Percentiles rank a stretch among this genome's conserved stretches.
Conservation (phyloP, 352 stramenopile genomes). For the Blastocystis sp. region DNA sequence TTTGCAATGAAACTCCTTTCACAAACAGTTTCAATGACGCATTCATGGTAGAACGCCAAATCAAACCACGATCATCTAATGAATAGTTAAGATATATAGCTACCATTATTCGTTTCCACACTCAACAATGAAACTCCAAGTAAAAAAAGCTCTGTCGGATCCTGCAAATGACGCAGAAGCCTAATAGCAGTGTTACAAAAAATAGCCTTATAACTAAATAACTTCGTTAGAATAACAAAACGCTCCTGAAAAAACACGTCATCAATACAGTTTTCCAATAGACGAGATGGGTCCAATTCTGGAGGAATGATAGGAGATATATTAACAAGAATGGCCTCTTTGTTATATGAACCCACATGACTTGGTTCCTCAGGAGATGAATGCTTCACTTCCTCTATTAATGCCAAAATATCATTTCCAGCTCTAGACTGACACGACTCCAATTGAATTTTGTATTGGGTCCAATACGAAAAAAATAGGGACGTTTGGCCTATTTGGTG, state of each 20-base stretch:
- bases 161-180: not conserved
- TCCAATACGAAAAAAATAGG: not conserved
- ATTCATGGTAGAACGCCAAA: too few species aligned
- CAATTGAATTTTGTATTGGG: not conserved
- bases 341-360: not conserved
- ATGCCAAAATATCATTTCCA: not conserved
- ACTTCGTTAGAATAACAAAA: not conserved
- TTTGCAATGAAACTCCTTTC: not conserved
- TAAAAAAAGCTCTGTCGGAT: not conserved
- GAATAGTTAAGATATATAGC: not conserved
- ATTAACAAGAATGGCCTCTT: not conserved
- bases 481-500: too few species aligned
- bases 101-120: not conserved
- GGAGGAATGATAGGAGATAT: not conserved
- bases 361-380: too few species aligned
- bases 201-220: not conserved
- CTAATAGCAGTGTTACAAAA: not conserved
- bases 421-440: not conserved
- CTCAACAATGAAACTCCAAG: not conserved
- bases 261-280: not conserved
- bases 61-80: too few species aligned
- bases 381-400: not conserved
- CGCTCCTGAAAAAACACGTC: not conserved
- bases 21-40: not conserved
- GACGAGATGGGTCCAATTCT: not conserved